phyloP scores from a whole-genome alignment of 805 yeast genomes.

The Wickerhamiella slavikovae region DNA sequence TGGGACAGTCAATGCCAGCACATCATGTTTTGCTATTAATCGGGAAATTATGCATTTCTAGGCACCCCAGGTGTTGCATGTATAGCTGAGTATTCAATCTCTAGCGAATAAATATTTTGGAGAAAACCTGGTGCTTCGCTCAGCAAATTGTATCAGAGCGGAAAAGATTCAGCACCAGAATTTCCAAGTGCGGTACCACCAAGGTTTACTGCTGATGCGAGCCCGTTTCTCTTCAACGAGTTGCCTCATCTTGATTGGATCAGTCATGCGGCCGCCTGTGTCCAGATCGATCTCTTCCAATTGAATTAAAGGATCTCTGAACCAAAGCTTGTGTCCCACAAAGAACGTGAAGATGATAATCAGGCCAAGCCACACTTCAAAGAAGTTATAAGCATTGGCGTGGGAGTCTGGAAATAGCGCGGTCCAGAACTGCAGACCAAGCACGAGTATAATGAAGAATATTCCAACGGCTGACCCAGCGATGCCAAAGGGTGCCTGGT shows the following conservation, averaged over 20 bases:
- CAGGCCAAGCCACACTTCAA: conserved; percentile 32
- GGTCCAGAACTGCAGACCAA: conserved; percentile 66
- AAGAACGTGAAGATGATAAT: conserved; percentile 11
- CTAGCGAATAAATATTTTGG: too few species aligned
- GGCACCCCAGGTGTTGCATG: too few species aligned
- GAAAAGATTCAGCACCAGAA: conserved; percentile 9
- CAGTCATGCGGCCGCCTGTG: conserved; percentile 8
- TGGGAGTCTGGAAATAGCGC: conserved; percentile 45
- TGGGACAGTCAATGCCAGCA: too few species aligned
- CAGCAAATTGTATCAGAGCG: too few species aligned
- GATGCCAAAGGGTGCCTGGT: conserved; percentile 45
- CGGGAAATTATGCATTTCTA: too few species aligned
- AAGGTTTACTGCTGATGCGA: conserved; percentile 1
- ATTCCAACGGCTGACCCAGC: conserved; percentile 47
- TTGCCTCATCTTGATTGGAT: conserved; percentile 5
- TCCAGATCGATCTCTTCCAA: conserved; percentile 8
- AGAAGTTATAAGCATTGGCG: conserved; percentile 22
- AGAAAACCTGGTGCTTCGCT: too few species aligned
- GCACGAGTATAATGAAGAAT: conserved; percentile 34
- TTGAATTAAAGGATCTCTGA: conserved; percentile 6
- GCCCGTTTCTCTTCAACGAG: conserved; percentile 6
- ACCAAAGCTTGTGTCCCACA: conserved; percentile 4
- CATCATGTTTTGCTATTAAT: too few species aligned
- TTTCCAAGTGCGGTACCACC: conserved; percentile 4
- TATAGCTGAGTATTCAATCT: too few species aligned